Percentiles rank a stretch among this genome's conserved stretches.
These are phyloP conservation scores for Hibiscus syriacus DNA, from an alignment of 345 rosid species.

Conservation along the genomic window DNA sequence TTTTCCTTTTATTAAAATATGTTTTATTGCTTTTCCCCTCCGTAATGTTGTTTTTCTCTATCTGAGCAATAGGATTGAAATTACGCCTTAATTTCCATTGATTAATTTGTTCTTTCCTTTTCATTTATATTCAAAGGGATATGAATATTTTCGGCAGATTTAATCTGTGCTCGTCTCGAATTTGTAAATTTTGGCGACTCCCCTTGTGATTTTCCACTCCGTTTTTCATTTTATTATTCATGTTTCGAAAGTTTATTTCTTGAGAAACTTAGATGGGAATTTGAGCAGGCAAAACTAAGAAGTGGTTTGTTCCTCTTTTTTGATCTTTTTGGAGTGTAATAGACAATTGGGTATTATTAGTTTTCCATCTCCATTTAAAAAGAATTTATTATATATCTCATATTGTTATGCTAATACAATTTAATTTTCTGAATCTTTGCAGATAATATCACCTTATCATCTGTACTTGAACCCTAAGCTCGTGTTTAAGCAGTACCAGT, in stretches of 20 bases:
- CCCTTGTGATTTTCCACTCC: background rate
- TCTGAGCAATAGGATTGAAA: background rate
- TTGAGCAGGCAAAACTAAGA: background rate
- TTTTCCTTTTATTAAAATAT: background rate
- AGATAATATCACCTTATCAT: conserved; percentile 87
- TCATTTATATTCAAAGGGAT: background rate
- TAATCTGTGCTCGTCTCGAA: conserved; percentile 7
- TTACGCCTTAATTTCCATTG: background rate
- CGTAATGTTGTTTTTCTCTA: background rate
- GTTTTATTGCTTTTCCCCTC: background rate
- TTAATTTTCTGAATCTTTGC: conserved; percentile 22
- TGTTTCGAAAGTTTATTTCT: background rate
- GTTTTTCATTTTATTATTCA: background rate
- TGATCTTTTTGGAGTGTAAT: background rate
- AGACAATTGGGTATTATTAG: background rate
- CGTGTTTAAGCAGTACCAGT: conserved; percentile 77
- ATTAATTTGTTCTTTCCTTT: background rate
- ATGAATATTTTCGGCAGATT: conserved; percentile 11
- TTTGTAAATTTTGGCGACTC: background rate
- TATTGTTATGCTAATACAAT: background rate
- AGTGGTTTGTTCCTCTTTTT: background rate
- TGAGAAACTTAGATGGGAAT: background rate
- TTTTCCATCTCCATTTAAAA: background rate
- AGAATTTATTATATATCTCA: background rate
- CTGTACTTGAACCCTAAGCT: conserved; percentile 79